Evolutionary conservation across 768 basidiomycete species (phyloP), one percentile per base, ranked within the genome.

Genomic region (Filobasidium wieringae): DNA sequence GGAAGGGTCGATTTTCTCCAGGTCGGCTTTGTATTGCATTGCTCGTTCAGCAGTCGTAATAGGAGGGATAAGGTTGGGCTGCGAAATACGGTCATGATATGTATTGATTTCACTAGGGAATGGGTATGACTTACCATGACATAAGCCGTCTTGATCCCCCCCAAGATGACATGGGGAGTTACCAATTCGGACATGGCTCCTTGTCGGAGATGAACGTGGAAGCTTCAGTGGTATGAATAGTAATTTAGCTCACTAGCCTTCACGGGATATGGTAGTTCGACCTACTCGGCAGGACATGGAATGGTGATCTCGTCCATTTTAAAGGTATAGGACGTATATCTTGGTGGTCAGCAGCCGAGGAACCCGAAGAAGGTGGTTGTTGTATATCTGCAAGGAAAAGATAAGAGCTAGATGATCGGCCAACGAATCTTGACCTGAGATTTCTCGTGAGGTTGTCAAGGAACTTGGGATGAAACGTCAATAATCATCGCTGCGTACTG

Each of bases 151-250:
- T 79, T 76, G 67, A 97, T 91, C 1, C 95, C 95, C 41, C 95
- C 95, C 71, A 83, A 76, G 32, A 82, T 79, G 53, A 99, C 87
- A 77, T 96, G 90, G 15, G 90, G 88, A 5, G 84, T 84, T 34
- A 97, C 90, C 14, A 97, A 80, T 54, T 81, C 76, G 26, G 85
- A 84, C 63, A 99, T 76, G 31, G 81, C 75, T 29, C 87, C 90
- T 71, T 97, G 89, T 39, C 95, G 83, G 29, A 99, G 82, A 73
- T 99, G 93, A 64, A 96, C 92, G 77, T 99, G 95, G 69, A 95
- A 93, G 77, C 72, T 73, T 61, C 15, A 14, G 26, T 22, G 37
- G 37, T 12, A 53, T 34, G 45, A 26, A 29, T 52, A n/a, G 29
- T 3, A 12, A 29, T 14, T 52, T 14, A 36, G 55, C 37, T 52